Base-by-base conservation (phyloP, 2,329 filamentous ascomycete species). In the Dactylellina parvicollis region DNA sequence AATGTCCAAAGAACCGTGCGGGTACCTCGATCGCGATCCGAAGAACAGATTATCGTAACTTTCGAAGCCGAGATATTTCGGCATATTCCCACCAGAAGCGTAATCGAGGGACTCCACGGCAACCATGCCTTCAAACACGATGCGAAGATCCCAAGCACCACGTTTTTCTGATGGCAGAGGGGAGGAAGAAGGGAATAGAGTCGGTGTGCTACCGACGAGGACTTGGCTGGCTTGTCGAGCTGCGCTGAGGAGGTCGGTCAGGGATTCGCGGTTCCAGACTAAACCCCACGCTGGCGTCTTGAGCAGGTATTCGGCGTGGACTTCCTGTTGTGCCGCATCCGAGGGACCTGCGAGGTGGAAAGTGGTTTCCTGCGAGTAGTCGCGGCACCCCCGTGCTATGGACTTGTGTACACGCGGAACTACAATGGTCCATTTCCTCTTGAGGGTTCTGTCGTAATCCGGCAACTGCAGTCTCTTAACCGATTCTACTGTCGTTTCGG, bases 91-190 rank as follows among this genome's bases (percentile, higher is more conserved):
- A 0, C 70, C 70, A 2, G 60, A 66, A 4, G 70, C 70, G 22
- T 74, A 74, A 26, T 54, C 61, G 14, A 67, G 54, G 1, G 70
- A 61, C 30, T 74, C 70, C 1, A 74, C 70, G 2, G 70, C 70
- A 5, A 74, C 70, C 70, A 74, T 74, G 1, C 70, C 70, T 44
- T 74, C 70, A 42, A 74, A 74, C 2, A 67, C 62, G 12, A 74
- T 74, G 1, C 62, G 30, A 14, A 74, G 47, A 14, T 74, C 70
- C 70, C 70, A 74, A 2, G 61, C 24, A 2, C 61, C 70, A 5
- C 55, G 55, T 46, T 66, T 74, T 10, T 61, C 70, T 2, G 44
- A 36, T 40, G 32, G 44, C 7, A n/a, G 10, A 3, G 49, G 38
- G 1, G 56, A 44, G 18, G 24, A 36, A n/a, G 60, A 42, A 12